Conservation (phyloP, 2,329 filamentous ascomycete genomes). For the Aspergillus sp. region DNA sequence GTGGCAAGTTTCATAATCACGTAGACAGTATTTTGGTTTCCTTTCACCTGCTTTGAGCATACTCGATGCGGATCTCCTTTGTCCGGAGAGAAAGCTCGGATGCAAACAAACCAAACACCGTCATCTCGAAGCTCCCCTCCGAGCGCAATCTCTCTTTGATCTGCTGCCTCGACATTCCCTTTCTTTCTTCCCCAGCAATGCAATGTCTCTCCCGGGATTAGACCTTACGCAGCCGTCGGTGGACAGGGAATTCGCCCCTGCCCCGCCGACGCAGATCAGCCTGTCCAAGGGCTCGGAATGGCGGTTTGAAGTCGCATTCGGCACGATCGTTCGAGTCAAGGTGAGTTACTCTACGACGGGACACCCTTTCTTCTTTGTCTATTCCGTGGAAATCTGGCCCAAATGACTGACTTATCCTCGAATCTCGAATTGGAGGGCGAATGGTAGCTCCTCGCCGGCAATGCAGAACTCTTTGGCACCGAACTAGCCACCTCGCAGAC, state of each 20-base stretch:
- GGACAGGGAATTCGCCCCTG: slow-evolving; percentile 37
- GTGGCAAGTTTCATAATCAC: background rate
- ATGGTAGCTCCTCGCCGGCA: slow-evolving; percentile 68
- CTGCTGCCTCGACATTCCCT: background rate
- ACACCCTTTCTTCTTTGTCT: background rate
- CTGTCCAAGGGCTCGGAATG: slow-evolving; percentile 71
- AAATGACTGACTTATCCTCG: background rate
- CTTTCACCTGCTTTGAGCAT: too few relatives aligned
- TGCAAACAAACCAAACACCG: slow-evolving; percentile 25
- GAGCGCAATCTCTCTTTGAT: background rate
- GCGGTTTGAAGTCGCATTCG: slow-evolving; percentile 70
- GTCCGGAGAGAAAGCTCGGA: background rate
- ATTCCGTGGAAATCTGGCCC: background rate
- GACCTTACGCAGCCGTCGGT: slow-evolving; percentile 66
- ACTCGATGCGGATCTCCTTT: background rate
- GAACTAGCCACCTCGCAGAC: slow-evolving; percentile 79
- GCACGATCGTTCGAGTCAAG: slow-evolving; percentile 53
- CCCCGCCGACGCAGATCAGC: slow-evolving; percentile 47
- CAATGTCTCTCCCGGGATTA: slow-evolving; percentile 73
- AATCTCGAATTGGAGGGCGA: slow-evolving; percentile 6
- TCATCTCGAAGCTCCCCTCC: slow-evolving; percentile 6
- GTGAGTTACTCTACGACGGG: slow-evolving; percentile 31
- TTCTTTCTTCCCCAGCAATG: slow-evolving; percentile 17
- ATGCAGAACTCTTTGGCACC: slow-evolving; percentile 90
- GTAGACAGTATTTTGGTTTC: too few relatives aligned